Evolutionary conservation across 2,329 filamentous ascomycete species (phyloP), one percentile per base, ranked within the genome.

Genomic region (Colletotrichum lentis): DNA sequence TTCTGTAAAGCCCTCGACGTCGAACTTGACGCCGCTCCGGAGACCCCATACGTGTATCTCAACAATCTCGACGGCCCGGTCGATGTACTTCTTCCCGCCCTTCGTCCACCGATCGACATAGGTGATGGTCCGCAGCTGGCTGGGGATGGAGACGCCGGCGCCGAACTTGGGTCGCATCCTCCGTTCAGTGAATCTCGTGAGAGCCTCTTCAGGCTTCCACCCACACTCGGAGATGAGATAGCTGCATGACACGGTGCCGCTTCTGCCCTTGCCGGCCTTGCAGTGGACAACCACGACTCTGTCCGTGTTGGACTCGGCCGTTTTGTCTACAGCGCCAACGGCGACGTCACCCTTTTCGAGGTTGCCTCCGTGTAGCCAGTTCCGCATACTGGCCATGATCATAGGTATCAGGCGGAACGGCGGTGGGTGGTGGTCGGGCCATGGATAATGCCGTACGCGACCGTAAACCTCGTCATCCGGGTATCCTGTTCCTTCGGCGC

Each of bases 401-500:
- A 93, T 85, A 0, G 95, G 95, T 43, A 99, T 90, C 22, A 98
- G 83, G 24, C 89, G 86, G 74, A 99, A 99, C 0, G 96, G 96
- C 60, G 96, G 96, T 3, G 96, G 96, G 77, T 99, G 96, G 76
- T 99, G 96, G 77, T 99, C 96, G 0, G 96, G 96, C 89, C 93
- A 99, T 0, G 96, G 96, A 75, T 94, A 98, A 80, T 99, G 96
- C 71, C 91, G 88, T 71, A 98, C 90, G 3, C 94, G 86, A 41
- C 88, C 86, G 77, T 97, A 93, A 1, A 99, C 95, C 66, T 94
- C 92, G 20, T 89, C 87, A 76, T 99, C 96, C 0, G 94, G 94
- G 75, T 99, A 99, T 1, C 96, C 96, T 0, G 96, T 97, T 5
- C 96, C 96, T 78, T 99, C 96, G 43, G 94, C 96, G 53, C 96